Base-by-base conservation (phyloP, 2,329 filamentous ascomycete species). In the Fusarium chlamydosporum region DNA sequence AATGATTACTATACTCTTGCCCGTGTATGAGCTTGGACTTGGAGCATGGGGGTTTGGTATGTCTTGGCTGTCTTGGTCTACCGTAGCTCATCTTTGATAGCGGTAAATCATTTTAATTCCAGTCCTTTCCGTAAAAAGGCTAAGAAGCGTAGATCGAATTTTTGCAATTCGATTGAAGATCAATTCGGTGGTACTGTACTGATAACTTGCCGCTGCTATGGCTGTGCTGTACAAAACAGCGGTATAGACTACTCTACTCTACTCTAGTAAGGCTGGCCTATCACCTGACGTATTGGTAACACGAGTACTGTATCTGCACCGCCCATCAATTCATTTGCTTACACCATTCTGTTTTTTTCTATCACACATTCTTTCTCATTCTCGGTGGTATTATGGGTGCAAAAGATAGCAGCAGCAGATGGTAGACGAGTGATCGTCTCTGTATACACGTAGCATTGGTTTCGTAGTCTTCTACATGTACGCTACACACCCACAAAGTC, bases 61-160 rank as follows among this genome's bases (percentile, higher is more conserved):
- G 41, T 40, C 46, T 53, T 54, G 47, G 47, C 47, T 56, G 35
- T 48, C 57, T 62, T 29, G n/a, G 47, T 35, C 43, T 43, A 52
- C 58, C 33, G 54, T 50, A 68, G 52, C 55, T 42, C 59, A 45
- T 60, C 35, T 23, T 61, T 68, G 59, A 45, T 68, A 68, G 62
- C 66, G 53, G 56, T 56, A 54, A 70, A 70, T 62, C 66, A 56
- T 18, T 29, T 29, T 47, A 54, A 63, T 43, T 67, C 50, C 48
- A 67, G 51, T 64, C 66, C 26, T 70, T 70, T 67, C 66, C 66
- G 45, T 67, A 26, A 42, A 69, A 23, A 23, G 23, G 23, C 41
- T 18, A 61, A 68, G 48, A 41, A 68, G 51, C 37, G 48, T 40
- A 56, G 23, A 40, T 51, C n/a, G 34, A 37, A 50, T 40, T 29